Base-by-base conservation (phyloP, 352 stramenopile genomes). In the Phytophthora pisi region DNA sequence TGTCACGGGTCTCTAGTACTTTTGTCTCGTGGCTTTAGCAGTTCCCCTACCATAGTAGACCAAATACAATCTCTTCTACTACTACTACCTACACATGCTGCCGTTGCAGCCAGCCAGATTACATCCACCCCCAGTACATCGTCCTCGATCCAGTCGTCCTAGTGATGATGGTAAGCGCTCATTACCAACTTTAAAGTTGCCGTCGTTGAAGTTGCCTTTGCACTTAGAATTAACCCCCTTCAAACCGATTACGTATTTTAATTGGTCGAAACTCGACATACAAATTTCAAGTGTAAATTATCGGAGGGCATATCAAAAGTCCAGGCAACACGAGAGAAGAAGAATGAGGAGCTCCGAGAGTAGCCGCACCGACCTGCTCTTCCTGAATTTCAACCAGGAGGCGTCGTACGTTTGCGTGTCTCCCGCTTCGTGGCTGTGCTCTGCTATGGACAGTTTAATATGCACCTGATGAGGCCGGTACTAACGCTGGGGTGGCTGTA, bases 301-400 rank as follows among this genome's bases (percentile, higher is more conserved):
- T 55, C 18, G n/a, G 5, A 18, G 13, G 40, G 5, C 40, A 46
- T 46, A 20, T 46, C n/a, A 8, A 36, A 46, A 50, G 42, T 20
- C 15, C 24, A 60, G 43, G 28, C 31, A 49, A 24, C 40, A 20
- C 40, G 40, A 8, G 20, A 24, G 42, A 64, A 62, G 42, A 64
- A 62, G 46, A 49, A 79, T 91, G 80, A 81, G 77, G 70, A 82
- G 65, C 50, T 61, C 52, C 28, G 74, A 86, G 36, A 69, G 77
- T 55, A 69, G 68, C 59, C 74, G 77, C 63, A 81, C 60, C 42
- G 83, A 94, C 52, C 68, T 95, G 66, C 89, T 96, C 77, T 97
- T 93, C 74, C 75, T 97, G 49, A 94, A 90, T 81, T 96, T 97
- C 61, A 97, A 97, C 72, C 92, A 98, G 63, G 91, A 97, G 62